Conservation (phyloP, 1,139 yeast genomes). For the Pichia sp. region DNA sequence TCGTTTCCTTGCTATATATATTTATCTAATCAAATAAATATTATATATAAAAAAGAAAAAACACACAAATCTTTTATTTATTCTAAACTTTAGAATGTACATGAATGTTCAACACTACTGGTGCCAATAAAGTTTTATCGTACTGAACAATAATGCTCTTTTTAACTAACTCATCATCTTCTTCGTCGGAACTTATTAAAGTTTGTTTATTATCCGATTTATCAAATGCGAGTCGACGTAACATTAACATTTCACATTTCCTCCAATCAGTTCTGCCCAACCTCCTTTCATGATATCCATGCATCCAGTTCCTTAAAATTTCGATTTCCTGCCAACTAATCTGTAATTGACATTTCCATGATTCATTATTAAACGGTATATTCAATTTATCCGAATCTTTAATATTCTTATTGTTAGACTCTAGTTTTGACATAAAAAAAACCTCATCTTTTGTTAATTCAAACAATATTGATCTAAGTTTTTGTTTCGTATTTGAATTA, state of each 20-base stretch:
- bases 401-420: not conserved
- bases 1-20: no score
- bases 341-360: slow-evolving; percentile 26
- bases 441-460: slow-evolving; percentile 25
- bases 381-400: slow-evolving; percentile 15
- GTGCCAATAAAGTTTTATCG: slow-evolving; percentile 17
- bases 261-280: slow-evolving; percentile 3
- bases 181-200: slow-evolving; percentile 2
- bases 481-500: slow-evolving; percentile 15
- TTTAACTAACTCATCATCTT: slow-evolving; percentile 10
- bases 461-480: slow-evolving; percentile 21
- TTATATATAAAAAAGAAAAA: not conserved
- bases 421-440: slow-evolving; percentile 5
- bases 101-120: slow-evolving; percentile 23
- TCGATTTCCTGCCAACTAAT: slow-evolving; percentile 20
- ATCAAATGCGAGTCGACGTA: slow-evolving; percentile 4
- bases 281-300: slow-evolving; percentile 3
- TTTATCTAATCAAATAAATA: not conserved
- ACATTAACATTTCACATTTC: slow-evolving; percentile 10
- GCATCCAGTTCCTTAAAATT: slow-evolving; percentile 11
- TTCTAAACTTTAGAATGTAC: slow-evolving; percentile 15
- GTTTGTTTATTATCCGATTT: not conserved
- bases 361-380: slow-evolving; percentile 22
- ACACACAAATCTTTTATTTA: not conserved
- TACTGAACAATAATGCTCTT: slow-evolving; percentile 18